A percentile compares a stretch with the other conserved stretches of the same genome.
phyloP scores from a whole-genome alignment of 331 rosid genomes.

The Malus hybrid region DNA sequence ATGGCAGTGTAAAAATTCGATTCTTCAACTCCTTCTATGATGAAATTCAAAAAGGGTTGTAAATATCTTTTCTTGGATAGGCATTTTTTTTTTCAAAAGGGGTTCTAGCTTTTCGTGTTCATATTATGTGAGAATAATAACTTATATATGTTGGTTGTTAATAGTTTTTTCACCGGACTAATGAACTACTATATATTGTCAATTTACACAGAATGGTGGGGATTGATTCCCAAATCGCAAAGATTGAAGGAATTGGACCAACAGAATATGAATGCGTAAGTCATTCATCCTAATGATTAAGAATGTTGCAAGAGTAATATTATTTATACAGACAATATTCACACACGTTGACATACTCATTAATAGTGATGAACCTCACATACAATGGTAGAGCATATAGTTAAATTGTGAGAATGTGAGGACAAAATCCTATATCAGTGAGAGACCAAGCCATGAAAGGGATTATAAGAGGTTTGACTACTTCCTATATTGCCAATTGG shows the following conservation, averaged over 20 bases:
- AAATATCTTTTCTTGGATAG: conserved; percentile 21
- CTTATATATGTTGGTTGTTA: not conserved
- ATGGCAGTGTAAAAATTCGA: conserved; percentile 50
- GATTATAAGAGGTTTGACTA: no score
- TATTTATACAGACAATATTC: not conserved
- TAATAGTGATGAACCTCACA: no score
- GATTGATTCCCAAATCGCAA: conserved; percentile 6
- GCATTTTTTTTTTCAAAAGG: conserved; percentile 11
- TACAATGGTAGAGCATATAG: no score
- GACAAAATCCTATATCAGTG: no score
- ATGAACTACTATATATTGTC: not conserved
- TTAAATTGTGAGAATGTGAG: no score
- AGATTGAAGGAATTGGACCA: conserved; percentile 7
- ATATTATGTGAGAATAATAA: conserved; percentile 18
- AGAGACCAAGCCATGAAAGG: no score
- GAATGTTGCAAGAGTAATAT: not conserved
- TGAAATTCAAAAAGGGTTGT: not conserved
- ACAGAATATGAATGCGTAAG: not conserved
- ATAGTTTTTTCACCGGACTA: not conserved
- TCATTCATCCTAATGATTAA: not conserved
- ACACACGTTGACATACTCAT: no score
- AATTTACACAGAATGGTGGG: conserved; percentile 10
- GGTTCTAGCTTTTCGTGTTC: conserved; percentile 17
- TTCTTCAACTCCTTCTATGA: conserved; percentile 36
- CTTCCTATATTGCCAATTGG: no score